Evolutionary conservation across 2,329 filamentous ascomycete genomes (phyloP).

Genomic region (Monosporascus sp.): DNA sequence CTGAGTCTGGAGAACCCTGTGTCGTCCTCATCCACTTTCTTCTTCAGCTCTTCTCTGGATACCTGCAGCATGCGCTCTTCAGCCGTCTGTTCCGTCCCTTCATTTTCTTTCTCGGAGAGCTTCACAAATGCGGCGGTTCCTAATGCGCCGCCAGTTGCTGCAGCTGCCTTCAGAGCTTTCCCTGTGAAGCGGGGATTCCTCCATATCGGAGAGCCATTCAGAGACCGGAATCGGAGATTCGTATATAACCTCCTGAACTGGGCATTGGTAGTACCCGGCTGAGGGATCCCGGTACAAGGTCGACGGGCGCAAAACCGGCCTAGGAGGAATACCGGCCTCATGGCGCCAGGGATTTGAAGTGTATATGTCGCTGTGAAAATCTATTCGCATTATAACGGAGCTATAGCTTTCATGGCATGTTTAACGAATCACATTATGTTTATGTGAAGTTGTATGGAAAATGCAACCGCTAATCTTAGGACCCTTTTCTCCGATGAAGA

Average conservation of each 20-base stretch:
- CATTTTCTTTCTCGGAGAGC: conserved; percentile 50
- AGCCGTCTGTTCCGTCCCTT: conserved; percentile 53
- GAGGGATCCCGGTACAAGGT: conserved; percentile 15
- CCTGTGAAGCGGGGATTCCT: conserved; percentile 16
- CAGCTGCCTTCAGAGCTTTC: conserved; percentile 31
- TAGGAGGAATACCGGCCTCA: conserved; percentile 39
- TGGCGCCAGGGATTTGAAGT: conserved; percentile 24
- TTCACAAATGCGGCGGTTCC: conserved; percentile 53
- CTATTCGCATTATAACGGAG: conserved; percentile 6
- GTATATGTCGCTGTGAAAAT: not conserved
- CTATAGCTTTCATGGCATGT: not conserved
- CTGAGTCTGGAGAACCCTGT: conserved; percentile 52
- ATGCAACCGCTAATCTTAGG: not conserved
- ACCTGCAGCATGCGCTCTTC: conserved; percentile 83
- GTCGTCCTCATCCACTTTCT: conserved; percentile 58
- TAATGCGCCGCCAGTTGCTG: conserved; percentile 37
- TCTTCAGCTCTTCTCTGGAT: conserved; percentile 71
- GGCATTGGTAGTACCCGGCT: conserved; percentile 6
- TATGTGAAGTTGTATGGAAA: conserved; percentile 11
- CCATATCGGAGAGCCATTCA: conserved; percentile 2
- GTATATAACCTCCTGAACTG: conserved; percentile 14
- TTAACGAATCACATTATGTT: conserved; percentile 13
- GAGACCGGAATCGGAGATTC: conserved; percentile 10
- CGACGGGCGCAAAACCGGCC: conserved; percentile 39
- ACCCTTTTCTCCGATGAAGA: too few species aligned